Evolutionary conservation across 306 rosid genomes (phyloP), one percentile per base, ranked within the genome.

Genomic region (Canavalia gladiata): DNA sequence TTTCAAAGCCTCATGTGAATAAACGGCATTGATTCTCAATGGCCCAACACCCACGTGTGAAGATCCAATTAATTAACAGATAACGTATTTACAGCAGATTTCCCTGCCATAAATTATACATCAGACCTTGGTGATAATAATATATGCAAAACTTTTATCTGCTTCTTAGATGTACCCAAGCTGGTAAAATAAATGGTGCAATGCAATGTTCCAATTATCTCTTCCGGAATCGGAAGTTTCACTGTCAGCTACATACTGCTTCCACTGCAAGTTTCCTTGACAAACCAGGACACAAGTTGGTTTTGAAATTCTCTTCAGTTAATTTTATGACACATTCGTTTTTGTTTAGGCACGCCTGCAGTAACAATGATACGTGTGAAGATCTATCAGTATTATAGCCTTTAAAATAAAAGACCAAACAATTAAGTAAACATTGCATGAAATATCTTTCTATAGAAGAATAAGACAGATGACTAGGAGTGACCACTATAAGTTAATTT

Each of bases 241-340:
- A 33, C 47, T 47, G 69, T 88, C 90, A 91, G 84, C 87, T 85
- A 84, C 97, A 95, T 11, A 83, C 81, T 2, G 90, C 95, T 87
- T 95, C 94, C 56, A 90, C 94, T 4, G 97, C 99, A 79, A 92
- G 94, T 87, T 89, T 95, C 91, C 85, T 88, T 2, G 87, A 74
- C 65, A 74, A 82, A 52, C 75, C 79, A 29, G 82, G 64, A 68
- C 97, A 91, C 84, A 84, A 59, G 83, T 79, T 80, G 78, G 34
- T 81, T 6, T 82, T 80, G 85, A 91, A 92, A 49, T 84, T 89
- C 75, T 88, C 91, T 78, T 83, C 90, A 52, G 60, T 83, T 82
- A 91, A 34, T 77, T 87, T 87, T 74, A 92, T 52, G 64, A 77
- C 86, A 83, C 97, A 90, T 10, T 89, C 85, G 18, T 82, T 89